Evolutionary conservation across 129 eudicot species (phyloP).

Genomic region (Arctium minus): DNA sequence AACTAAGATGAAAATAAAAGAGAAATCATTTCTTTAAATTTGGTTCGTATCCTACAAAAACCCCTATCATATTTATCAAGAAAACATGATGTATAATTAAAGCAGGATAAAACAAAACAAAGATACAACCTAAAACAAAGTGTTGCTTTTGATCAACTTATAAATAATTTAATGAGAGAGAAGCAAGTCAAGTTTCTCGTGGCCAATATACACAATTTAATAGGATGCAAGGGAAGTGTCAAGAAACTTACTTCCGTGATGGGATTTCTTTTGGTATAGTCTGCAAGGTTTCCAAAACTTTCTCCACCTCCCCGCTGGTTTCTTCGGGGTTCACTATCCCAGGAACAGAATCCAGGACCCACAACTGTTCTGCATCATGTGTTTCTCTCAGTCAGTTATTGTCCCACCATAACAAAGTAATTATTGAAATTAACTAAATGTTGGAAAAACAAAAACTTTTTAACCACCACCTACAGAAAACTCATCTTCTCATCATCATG

Average conservation of each 20-base stretch:
- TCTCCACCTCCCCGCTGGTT: conserved; percentile 85
- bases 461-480: too few species aligned
- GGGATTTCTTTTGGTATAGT: conserved; percentile 70
- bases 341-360: conserved; percentile 82
- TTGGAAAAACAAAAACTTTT: background rate
- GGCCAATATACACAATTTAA: background rate
- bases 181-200: too few species aligned
- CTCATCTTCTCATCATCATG: too few species aligned
- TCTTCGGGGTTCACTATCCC: conserved; percentile 37
- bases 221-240: background rate
- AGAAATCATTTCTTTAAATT: too few species aligned
- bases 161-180: background rate
- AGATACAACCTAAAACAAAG: background rate
- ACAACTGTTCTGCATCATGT: conserved; percentile 92
- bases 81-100: background rate
- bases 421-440: background rate
- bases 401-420: background rate
- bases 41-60: background rate
- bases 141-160: background rate
- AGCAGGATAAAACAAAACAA: too few species aligned
- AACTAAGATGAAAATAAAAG: too few species aligned
- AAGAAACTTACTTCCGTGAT: conserved; percentile 59
- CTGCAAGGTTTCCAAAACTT: conserved; percentile 84
- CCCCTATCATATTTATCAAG: background rate
- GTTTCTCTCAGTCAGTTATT: conserved; percentile 33